phyloP scores from a whole-genome alignment of 768 basidiomycete genomes.

The Boletus rubropictus region DNA sequence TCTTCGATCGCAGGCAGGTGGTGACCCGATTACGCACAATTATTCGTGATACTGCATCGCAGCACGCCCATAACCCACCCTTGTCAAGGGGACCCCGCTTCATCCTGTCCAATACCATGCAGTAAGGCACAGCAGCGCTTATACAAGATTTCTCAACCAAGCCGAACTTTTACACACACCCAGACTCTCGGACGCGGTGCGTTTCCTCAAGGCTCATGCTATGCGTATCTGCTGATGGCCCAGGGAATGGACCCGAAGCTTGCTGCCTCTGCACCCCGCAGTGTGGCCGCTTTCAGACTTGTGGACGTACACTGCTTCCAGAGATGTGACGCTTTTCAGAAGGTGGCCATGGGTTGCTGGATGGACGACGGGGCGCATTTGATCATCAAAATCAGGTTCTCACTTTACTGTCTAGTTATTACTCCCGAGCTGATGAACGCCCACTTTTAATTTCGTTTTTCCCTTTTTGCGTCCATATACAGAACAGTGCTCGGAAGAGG shows the following conservation, averaged over 20 bases:
- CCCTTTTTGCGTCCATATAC: background rate
- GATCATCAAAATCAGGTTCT: constrained; percentile 11
- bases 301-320: constrained; percentile 4
- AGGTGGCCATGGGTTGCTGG: background rate
- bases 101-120: constrained; percentile 4
- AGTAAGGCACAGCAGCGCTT: constrained; percentile 1
- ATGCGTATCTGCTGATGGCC: constrained; percentile 7
- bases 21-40: constrained; percentile 17
- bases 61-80: constrained; percentile 24
- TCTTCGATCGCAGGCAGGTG: constrained; percentile 18
- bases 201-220: constrained; percentile 5
- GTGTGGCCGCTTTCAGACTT: constrained; percentile 9
- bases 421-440: background rate
- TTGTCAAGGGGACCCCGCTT: constrained; percentile 7
- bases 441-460: constrained; percentile 7
- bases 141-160: constrained; percentile 2
- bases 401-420: constrained; percentile 1
- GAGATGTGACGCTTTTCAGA: constrained; percentile 4
- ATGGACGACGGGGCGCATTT: constrained; percentile 1
- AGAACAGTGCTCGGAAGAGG: background rate
- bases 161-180: background rate
- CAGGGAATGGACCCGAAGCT: constrained; percentile 4
- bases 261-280: constrained; percentile 3
- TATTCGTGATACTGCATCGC: constrained; percentile 16
- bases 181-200: constrained; percentile 7